Conservation (phyloP, 768 basidiomycete genomes). For the Gelatoporia subvermispora region DNA sequence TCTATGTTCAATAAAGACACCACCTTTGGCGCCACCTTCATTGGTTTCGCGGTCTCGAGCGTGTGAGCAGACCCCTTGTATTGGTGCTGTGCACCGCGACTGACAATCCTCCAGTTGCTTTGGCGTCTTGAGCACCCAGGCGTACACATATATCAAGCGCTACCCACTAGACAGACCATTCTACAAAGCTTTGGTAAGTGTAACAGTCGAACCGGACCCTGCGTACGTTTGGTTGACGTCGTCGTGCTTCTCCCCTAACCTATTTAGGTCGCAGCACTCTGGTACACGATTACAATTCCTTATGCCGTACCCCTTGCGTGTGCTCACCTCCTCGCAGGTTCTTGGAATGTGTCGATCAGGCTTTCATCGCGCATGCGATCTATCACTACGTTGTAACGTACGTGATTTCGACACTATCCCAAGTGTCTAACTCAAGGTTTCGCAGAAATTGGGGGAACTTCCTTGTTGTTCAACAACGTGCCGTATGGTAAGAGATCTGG, state of each 20-base stretch:
- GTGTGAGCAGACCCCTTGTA: conserved; percentile 18
- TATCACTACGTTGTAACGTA: conserved; percentile 55
- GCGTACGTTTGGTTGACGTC: not conserved
- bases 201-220: not conserved
- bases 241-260: not conserved
- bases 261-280: conserved; percentile 27
- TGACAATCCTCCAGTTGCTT: conserved; percentile 36
- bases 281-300: conserved; percentile 19
- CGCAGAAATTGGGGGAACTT: conserved; percentile 22
- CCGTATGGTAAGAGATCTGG: conserved; percentile 16
- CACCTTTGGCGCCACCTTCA: conserved; percentile 57
- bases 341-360: conserved; percentile 44
- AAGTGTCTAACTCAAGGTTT: not conserved
- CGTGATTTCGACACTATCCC: conserved; percentile 14
- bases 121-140: conserved; percentile 51
- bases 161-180: conserved; percentile 48
- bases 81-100: not conserved
- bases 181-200: conserved; percentile 50
- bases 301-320: not conserved
- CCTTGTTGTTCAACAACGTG: conserved; percentile 12
- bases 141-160: conserved; percentile 48
- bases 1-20: conserved; percentile 28
- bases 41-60: conserved; percentile 52
- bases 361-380: conserved; percentile 45
- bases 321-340: conserved; percentile 29